Conservation (phyloP, 257 asterid genomes). For the Plantago major region DNA sequence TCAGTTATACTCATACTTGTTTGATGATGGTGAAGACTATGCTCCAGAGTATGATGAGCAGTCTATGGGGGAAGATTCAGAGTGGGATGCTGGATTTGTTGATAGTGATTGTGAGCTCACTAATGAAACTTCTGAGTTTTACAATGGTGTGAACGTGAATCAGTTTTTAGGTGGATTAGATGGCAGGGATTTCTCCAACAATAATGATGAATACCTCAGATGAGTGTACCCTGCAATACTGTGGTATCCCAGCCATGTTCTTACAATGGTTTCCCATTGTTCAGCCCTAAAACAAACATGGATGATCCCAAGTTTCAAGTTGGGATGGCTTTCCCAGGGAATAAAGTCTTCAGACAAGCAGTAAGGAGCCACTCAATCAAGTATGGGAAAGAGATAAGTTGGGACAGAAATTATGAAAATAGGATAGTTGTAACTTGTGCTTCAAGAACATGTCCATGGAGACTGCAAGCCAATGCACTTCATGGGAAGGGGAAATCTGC, state of each 20-base stretch:
- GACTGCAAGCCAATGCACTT: background rate
- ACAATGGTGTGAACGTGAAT: background rate
- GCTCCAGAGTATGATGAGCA: no score
- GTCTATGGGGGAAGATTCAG: no score
- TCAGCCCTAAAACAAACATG: background rate
- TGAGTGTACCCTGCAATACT: no score
- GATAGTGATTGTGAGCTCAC: background rate
- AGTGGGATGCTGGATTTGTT: background rate
- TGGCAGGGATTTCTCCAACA: background rate
- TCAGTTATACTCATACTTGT: no score
- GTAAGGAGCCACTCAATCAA: background rate
- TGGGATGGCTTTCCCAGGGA: background rate
- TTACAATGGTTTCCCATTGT: no score
- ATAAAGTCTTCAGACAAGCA: background rate
- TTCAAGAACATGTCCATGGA: background rate
- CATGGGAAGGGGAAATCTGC: background rate
- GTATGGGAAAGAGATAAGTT: background rate
- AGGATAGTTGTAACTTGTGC: background rate
- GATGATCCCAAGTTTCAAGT: slow-evolving; percentile 4
- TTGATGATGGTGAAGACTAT: no score
- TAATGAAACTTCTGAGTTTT: background rate
- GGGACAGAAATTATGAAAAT: background rate
- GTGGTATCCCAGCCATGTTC: no score
- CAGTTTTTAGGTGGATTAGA: background rate
- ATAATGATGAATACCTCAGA: no score